Percentiles rank a stretch among this genome's conserved stretches.
phyloP scores from a whole-genome alignment of 2,329 filamentous ascomycete species.

The Fusarium coffeatum region DNA sequence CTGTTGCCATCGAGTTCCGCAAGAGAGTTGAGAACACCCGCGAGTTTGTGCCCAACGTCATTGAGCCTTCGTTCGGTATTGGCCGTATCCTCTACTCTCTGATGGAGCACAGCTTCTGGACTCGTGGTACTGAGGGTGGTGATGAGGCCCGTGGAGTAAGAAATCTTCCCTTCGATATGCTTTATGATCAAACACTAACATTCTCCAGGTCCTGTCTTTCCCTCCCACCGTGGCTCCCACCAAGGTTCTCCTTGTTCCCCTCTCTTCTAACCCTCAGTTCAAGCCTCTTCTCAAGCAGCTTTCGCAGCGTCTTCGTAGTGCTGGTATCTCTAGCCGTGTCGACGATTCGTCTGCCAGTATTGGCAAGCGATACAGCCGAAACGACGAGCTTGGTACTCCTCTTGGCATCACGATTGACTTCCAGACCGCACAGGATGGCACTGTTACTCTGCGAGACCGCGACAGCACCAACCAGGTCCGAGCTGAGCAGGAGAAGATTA shows the following conservation, averaged over 20 bases:
- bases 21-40: slow-evolving; percentile 85
- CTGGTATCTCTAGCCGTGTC: slow-evolving; percentile 84
- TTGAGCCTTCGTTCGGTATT: slow-evolving; percentile 98
- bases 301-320: slow-evolving; percentile 78
- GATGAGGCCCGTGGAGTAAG: slow-evolving; percentile 86
- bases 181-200: slow-evolving; percentile 33
- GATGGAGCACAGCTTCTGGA: slow-evolving; percentile 97
- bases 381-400: slow-evolving; percentile 95
- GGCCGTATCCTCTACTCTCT: slow-evolving; percentile 93
- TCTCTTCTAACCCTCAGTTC: slow-evolving; percentile 85
- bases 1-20: slow-evolving; percentile 85
- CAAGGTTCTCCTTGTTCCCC: slow-evolving; percentile 91
- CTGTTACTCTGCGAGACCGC: slow-evolving; percentile 88
- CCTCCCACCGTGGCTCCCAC: slow-evolving; percentile 82
- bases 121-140: slow-evolving; percentile 70
- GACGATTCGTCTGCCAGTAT: slow-evolving; percentile 93
- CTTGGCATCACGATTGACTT: slow-evolving; percentile 96
- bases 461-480: slow-evolving; percentile 93
- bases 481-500: slow-evolving; percentile 81
- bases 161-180: slow-evolving; percentile 48
- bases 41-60: slow-evolving; percentile 94
- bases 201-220: slow-evolving; percentile 63
- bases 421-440: slow-evolving; percentile 89
- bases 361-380: slow-evolving; percentile 93
- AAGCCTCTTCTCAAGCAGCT: slow-evolving; percentile 79